Evolutionary conservation across 768 basidiomycete species (phyloP).

Genomic region (Lactarius hengduanensis): DNA sequence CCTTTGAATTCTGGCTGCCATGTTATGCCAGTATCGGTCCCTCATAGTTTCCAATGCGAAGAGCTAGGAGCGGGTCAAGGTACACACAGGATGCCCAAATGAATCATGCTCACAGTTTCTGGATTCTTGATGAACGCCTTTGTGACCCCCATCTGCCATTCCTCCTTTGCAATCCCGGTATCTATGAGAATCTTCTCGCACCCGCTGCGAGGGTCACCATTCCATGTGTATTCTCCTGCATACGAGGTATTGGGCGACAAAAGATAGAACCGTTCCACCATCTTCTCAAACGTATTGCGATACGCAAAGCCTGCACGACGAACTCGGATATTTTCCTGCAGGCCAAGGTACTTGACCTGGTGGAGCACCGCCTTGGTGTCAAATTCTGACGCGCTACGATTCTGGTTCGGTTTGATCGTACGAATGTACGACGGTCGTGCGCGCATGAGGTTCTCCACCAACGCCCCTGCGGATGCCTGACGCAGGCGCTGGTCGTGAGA

Average conservation of each 20-base stretch:
- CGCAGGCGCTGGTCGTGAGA: slow-evolving; percentile 8
- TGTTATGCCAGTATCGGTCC: slow-evolving; percentile 99
- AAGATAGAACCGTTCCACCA: slow-evolving; percentile 98
- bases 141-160: slow-evolving; percentile 99
- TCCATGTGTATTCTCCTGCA: slow-evolving; percentile 98
- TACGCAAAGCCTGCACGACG: slow-evolving; percentile 98
- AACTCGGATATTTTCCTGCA: slow-evolving; percentile 98
- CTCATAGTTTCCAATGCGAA: slow-evolving; percentile 99
- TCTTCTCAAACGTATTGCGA: slow-evolving; percentile 97
- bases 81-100: neutral
- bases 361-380: slow-evolving; percentile 94
- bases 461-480: slow-evolving; percentile 87
- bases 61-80: slow-evolving; percentile 50
- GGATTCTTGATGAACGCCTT: slow-evolving; percentile 99
- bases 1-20: slow-evolving; percentile 95
- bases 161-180: slow-evolving; percentile 92
- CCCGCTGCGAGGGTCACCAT: slow-evolving; percentile 84
- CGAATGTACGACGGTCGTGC: slow-evolving; percentile 98
- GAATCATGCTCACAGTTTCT: slow-evolving; percentile 68
- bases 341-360: slow-evolving; percentile 98
- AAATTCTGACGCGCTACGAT: slow-evolving; percentile 88
- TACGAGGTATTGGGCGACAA: slow-evolving; percentile 94
- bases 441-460: slow-evolving; percentile 97
- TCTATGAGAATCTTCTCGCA: slow-evolving; percentile 92
- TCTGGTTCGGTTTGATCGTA: slow-evolving; percentile 99